Conservation (phyloP, 2,329 filamentous ascomycete genomes). For the Neospermospora avenae region DNA sequence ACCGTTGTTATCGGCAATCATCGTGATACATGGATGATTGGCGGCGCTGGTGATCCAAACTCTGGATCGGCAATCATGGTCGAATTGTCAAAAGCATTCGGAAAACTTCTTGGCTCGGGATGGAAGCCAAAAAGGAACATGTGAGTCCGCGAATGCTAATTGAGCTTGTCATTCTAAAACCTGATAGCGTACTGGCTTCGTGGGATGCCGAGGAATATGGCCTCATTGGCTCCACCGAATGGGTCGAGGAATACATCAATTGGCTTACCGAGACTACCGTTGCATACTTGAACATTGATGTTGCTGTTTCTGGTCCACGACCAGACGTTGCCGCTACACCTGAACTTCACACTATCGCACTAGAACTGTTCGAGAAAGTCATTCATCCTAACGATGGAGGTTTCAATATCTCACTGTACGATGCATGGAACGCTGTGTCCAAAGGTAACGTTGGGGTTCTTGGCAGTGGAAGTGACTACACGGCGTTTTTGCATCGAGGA, state of each 20-base stretch:
- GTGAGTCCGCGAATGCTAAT: too few relatives aligned
- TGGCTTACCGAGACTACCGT: constrained; percentile 56
- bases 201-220: constrained; percentile 75
- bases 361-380: not conserved
- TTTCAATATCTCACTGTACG: not conserved
- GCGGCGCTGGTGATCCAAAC: constrained; percentile 75
- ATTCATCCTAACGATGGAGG: not conserved
- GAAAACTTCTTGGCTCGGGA: constrained; percentile 62
- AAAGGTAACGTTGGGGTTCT: constrained; percentile 36
- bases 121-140: constrained; percentile 84
- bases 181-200: constrained; percentile 57
- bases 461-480: constrained; percentile 63
- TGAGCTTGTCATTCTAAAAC: not conserved
- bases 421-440: not conserved
- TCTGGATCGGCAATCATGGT: constrained; percentile 73
- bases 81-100: constrained; percentile 70
- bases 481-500: constrained; percentile 52
- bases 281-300: constrained; percentile 28
- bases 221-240: constrained; percentile 73
- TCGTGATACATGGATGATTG: constrained; percentile 75
- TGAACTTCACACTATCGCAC: not conserved
- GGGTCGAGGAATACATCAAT: constrained; percentile 74
- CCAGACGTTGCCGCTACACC: not conserved
- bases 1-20: constrained; percentile 84
- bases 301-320: constrained; percentile 9